phyloP scores from a whole-genome alignment of 176 grass and related monocot genomes.

The Cenchrus fungigraminus region DNA sequence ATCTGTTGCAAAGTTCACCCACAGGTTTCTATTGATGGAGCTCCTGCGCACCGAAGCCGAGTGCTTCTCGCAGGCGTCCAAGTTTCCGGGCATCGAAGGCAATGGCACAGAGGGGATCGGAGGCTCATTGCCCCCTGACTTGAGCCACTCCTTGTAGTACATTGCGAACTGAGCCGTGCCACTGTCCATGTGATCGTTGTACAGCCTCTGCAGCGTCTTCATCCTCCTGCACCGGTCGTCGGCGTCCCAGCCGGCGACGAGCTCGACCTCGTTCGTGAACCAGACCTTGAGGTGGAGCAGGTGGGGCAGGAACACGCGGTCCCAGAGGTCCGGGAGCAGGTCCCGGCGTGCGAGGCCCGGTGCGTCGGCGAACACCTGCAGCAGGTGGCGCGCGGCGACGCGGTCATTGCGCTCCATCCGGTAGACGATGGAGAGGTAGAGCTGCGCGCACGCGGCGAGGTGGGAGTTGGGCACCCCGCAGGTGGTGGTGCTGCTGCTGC shows the following conservation, averaged over 20 bases:
- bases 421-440: slow-evolving; percentile 91
- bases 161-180: slow-evolving; percentile 80
- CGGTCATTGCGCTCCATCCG: slow-evolving; percentile 80
- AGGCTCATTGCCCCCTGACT: slow-evolving; percentile 56
- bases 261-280: slow-evolving; percentile 67
- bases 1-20: slow-evolving; percentile 37
- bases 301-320: slow-evolving; percentile 91
- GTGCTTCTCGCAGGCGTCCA: slow-evolving; percentile 40
- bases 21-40: slow-evolving; percentile 84
- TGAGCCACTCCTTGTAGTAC: slow-evolving; percentile 99
- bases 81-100: slow-evolving; percentile 43
- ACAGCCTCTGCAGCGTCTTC: slow-evolving; percentile 69
- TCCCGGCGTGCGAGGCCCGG: slow-evolving; percentile 74
- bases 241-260: slow-evolving; percentile 45
- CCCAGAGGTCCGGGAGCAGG: slow-evolving; percentile 94
- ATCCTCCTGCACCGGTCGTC: slow-evolving; percentile 48
- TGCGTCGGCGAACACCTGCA: slow-evolving; percentile 90
- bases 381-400: slow-evolving; percentile 76
- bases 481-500: slow-evolving; percentile 45
- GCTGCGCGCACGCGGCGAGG: slow-evolving; percentile 85
- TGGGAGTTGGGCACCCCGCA: slow-evolving; percentile 75
- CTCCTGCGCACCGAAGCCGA: slow-evolving; percentile 53
- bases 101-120: slow-evolving; percentile 68
- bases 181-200: slow-evolving; percentile 84
- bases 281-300: slow-evolving; percentile 95